These are phyloP conservation scores for Casaregolazyma suthepensis DNA, from an alignment of 1,139 yeast species.

Conservation along the genomic window DNA sequence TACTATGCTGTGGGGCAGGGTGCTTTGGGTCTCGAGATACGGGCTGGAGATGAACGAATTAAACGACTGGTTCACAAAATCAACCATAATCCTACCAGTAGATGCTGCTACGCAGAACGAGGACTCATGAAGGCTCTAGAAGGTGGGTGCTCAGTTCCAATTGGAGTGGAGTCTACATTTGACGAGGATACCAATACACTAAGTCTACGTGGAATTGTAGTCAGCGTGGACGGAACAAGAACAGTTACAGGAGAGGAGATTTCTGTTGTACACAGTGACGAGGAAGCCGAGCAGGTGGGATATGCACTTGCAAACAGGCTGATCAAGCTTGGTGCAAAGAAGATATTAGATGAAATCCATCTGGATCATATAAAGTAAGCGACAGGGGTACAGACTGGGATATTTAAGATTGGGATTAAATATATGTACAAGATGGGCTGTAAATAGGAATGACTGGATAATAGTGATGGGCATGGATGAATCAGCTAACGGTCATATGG, in stretches of 20 bases:
- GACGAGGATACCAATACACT: constrained; percentile 43
- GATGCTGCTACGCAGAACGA: constrained; percentile 87
- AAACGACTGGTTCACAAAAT: constrained; percentile 52
- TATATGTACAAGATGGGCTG: background rate
- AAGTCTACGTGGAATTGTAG: constrained; percentile 59
- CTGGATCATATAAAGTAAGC: constrained; percentile 37
- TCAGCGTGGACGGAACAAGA: constrained; percentile 74
- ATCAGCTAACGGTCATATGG: background rate
- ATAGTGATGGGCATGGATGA: background rate
- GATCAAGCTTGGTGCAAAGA: constrained; percentile 72
- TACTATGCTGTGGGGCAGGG: constrained; percentile 98
- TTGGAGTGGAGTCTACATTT: constrained; percentile 72
- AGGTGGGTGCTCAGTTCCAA: constrained; percentile 98
- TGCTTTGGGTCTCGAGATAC: constrained; percentile 86
- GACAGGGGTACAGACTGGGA: background rate
- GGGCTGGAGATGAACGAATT: constrained; percentile 59
- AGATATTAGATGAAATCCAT: constrained; percentile 73
- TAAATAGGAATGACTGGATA: background rate
- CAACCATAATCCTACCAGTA: constrained; percentile 60
- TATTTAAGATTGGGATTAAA: background rate
- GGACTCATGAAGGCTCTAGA: constrained; percentile 80
- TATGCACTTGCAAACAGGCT: constrained; percentile 59
- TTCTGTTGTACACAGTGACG: constrained; percentile 35
- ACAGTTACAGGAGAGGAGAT: constrained; percentile 51
- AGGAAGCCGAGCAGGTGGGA: constrained; percentile 72